phyloP scores from a whole-genome alignment of 768 basidiomycete species.

The Naematelia encephala region DNA sequence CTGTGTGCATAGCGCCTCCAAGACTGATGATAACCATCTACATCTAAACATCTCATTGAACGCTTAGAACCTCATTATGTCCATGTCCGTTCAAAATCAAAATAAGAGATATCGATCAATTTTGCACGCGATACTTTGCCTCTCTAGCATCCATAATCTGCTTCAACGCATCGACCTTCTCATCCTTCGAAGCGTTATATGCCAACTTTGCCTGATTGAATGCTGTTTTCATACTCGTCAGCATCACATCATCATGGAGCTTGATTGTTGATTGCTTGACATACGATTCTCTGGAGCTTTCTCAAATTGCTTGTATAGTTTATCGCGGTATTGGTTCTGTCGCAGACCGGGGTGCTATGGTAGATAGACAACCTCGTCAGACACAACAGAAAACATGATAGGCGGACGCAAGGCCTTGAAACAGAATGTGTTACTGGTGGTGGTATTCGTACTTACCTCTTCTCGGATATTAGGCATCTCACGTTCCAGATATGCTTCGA shows the following conservation, averaged over 20 bases:
- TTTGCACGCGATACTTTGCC: slow-evolving; percentile 29
- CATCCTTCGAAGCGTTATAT: slow-evolving; percentile 85
- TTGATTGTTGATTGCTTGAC: too few species aligned
- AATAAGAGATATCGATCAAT: neutral
- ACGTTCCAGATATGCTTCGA: slow-evolving; percentile 81
- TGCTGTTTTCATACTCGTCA: slow-evolving; percentile 17
- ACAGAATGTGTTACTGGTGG: too few species aligned
- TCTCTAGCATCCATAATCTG: slow-evolving; percentile 50
- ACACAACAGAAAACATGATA: too few species aligned
- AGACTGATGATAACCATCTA: neutral
- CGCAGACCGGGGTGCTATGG: slow-evolving; percentile 80
- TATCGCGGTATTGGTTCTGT: slow-evolving; percentile 87
- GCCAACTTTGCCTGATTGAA: slow-evolving; percentile 77
- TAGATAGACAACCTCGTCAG: too few species aligned
- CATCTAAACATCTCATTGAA: too few species aligned
- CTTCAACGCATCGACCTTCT: slow-evolving; percentile 71
- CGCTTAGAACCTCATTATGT: too few species aligned
- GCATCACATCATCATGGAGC: too few species aligned
- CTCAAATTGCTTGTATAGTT: slow-evolving; percentile 90
- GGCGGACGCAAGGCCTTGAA: neutral
- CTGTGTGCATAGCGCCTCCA: neutral
- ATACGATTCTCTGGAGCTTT: slow-evolving; percentile 95
- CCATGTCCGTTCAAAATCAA: neutral
- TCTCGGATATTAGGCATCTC: slow-evolving; percentile 73
- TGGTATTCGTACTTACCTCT: slow-evolving; percentile 73